phyloP scores from a whole-genome alignment of 2,329 filamentous ascomycete species.

The Aspergillus uvarum region DNA sequence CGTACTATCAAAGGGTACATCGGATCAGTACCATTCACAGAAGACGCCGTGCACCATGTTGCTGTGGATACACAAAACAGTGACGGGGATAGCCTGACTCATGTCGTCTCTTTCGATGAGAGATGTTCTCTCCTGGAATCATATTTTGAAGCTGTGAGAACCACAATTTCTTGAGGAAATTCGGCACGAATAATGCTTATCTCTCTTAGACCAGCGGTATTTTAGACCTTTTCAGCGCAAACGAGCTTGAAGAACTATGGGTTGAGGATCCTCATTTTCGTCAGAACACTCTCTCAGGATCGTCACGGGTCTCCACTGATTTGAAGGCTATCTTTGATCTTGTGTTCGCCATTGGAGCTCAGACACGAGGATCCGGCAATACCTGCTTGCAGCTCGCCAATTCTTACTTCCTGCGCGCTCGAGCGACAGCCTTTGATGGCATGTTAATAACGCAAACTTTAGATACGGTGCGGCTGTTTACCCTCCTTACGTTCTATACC shows the following conservation, averaged over 20 bases:
- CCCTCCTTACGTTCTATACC: conserved; percentile 10
- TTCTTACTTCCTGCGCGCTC: background rate
- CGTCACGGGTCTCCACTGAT: no score
- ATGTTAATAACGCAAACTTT: conserved; percentile 3
- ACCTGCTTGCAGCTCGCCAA: background rate
- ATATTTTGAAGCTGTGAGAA: no score
- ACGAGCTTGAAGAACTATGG: background rate
- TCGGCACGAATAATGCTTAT: no score
- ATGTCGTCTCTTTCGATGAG: no score
- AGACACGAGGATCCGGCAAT: background rate
- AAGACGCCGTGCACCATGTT: no score
- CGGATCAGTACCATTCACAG: no score
- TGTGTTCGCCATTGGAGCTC: conserved; percentile 7
- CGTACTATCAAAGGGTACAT: no score
- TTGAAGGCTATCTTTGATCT: background rate
- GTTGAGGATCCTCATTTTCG: background rate
- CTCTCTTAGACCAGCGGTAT: background rate
- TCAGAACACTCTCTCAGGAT: background rate
- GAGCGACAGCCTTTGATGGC: background rate
- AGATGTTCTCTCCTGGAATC: no score
- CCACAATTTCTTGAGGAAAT: no score
- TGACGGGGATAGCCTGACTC: no score
- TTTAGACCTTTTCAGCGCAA: background rate
- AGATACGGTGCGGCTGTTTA: conserved; percentile 1
- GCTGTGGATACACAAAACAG: no score